These are phyloP conservation scores for Seiridium cupressi DNA, from an alignment of 2,329 filamentous ascomycete species.

Conservation along the genomic window DNA sequence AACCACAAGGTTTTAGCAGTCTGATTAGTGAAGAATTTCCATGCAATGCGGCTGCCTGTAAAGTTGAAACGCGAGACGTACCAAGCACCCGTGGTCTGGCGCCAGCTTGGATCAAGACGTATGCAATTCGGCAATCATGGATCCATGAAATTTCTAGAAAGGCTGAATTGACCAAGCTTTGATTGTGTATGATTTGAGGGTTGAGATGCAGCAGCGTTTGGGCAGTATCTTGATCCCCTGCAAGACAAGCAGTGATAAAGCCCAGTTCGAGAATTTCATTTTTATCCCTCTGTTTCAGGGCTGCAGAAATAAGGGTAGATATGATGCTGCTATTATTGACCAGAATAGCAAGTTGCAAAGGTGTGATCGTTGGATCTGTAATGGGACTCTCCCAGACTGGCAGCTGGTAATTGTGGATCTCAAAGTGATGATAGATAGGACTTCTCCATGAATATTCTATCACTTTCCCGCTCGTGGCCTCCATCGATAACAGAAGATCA, in stretches of 20 bases:
- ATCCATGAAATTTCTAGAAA: neutral
- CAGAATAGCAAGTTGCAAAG: neutral
- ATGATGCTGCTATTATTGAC: neutral
- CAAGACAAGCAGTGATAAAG: neutral
- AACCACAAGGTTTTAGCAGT: neutral
- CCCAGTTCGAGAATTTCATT: neutral
- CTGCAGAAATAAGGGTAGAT: neutral
- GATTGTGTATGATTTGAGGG: neutral
- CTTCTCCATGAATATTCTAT: no score
- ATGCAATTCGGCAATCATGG: neutral
- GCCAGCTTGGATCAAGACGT: neutral
- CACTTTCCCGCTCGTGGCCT: no score
- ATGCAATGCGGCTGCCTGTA: neutral
- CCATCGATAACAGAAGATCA: no score
- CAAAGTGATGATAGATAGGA: no score
- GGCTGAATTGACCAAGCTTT: neutral
- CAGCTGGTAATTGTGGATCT: no score
- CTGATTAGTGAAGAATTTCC: neutral
- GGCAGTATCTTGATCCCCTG: neutral
- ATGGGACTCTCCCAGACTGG: no score
- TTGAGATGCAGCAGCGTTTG: neutral
- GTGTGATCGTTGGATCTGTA: no score
- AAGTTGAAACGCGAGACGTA: neutral
- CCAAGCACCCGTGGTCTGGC: neutral
- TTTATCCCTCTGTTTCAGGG: neutral